These are phyloP conservation scores for Botrytis cinerea DNA, from an alignment of 2,329 filamentous ascomycete genomes.

Conservation along the genomic window DNA sequence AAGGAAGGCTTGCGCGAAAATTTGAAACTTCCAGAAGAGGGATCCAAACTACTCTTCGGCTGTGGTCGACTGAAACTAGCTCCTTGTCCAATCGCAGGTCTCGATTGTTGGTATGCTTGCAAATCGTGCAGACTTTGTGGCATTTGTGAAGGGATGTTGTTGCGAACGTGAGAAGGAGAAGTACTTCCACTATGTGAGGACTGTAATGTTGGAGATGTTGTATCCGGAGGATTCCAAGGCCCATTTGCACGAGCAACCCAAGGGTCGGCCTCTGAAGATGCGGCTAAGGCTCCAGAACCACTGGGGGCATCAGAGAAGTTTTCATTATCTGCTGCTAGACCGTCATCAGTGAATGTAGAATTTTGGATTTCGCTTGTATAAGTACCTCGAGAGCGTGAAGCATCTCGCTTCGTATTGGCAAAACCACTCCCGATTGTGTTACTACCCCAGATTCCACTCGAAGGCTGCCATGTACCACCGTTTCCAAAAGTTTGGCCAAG, in stretches of 20 bases:
- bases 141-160: constrained; percentile 47
- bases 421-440: constrained; percentile 49
- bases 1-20: constrained; percentile 40
- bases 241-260: constrained; percentile 56
- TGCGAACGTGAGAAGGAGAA: constrained; percentile 59
- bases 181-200: constrained; percentile 52
- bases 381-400: constrained; percentile 53
- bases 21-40: constrained; percentile 48
- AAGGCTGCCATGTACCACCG: constrained; percentile 43
- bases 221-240: constrained; percentile 60
- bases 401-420: constrained; percentile 49
- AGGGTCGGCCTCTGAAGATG: constrained; percentile 67
- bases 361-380: constrained; percentile 26
- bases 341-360: constrained; percentile 33
- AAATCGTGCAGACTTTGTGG: constrained; percentile 46
- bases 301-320: constrained; percentile 56
- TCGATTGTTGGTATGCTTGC: constrained; percentile 47
- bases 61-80: constrained; percentile 42
- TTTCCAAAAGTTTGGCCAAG: constrained; percentile 49
- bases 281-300: constrained; percentile 68
- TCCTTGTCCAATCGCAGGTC: constrained; percentile 50
- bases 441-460: constrained; percentile 55
- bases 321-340: constrained; percentile 44
- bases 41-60: constrained; percentile 48
- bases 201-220: constrained; percentile 47